Evolutionary conservation across 148 eudicot genomes (phyloP).

Genomic region (Persicaria maculosa): DNA sequence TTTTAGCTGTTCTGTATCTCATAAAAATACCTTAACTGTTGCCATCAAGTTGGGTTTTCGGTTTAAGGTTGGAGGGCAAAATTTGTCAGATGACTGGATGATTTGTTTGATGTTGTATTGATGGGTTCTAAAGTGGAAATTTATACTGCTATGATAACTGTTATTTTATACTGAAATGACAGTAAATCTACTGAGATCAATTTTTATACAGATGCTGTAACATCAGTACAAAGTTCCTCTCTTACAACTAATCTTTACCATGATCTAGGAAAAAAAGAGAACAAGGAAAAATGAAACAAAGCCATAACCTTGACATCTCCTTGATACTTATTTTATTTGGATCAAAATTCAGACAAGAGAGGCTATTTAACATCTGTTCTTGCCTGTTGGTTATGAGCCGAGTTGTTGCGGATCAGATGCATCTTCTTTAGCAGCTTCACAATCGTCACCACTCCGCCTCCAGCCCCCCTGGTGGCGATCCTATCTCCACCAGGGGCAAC

Average conservation of each 20-base stretch:
- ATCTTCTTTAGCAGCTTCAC: constrained; percentile 14
- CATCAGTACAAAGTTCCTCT: not conserved
- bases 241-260: not conserved
- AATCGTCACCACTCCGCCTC: not conserved
- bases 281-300: not conserved
- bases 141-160: too few relatives aligned
- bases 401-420: constrained; percentile 13
- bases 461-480: not conserved
- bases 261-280: not conserved
- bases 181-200: not conserved
- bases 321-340: not conserved
- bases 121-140: not conserved
- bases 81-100: not conserved
- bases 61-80: not conserved
- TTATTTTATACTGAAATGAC: not conserved
- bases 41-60: too few relatives aligned
- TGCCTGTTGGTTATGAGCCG: not conserved
- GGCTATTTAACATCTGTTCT: not conserved
- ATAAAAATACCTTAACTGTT: not conserved
- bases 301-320: not conserved
- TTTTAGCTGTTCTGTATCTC: not conserved
- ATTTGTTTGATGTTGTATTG: not conserved
- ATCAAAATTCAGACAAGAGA: not conserved
- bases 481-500: not conserved
- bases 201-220: not conserved